Base-by-base conservation (phyloP, 2,329 filamentous ascomycete species). In the Claviceps pazoutovae region DNA sequence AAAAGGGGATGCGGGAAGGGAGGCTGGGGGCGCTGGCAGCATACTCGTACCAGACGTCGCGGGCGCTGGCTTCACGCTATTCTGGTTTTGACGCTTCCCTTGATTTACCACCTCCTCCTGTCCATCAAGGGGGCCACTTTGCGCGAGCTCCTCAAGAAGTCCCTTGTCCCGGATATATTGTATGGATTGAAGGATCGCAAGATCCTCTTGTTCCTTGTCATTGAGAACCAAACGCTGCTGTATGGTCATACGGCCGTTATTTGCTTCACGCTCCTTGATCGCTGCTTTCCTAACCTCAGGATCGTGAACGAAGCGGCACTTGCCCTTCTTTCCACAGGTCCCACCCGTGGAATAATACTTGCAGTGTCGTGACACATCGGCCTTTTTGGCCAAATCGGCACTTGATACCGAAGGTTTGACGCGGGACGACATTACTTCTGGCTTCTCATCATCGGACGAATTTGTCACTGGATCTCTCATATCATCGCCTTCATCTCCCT, bases 241-340 rank as follows among this genome's bases (percentile, higher is more conserved):
- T 51, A 84, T 74, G 4, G 81, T 84, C 66, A 83, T 75, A 49
- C 78, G 76, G 46, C 81, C 81, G 54, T 81, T 79, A 58, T 84
- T 84, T 59, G 74, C 72, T 59, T 81, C 79, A 54, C 80, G 76
- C 62, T 83, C 80, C 60, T 74, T 76, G 48, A 84, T 71, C 53
- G 80, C 80, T 57, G 78, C 78, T 60, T 81, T 78, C 58, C 81
- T 74, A 53, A 82, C 76, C 56, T 76, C 75, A 17, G 75, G 74
- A 62, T 84, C 81, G 64, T 84, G 81, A 56, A 83, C 79, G 68
- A 84, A 84, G 68, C 81, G 81, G 71, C 81, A 84, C 79, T 84
- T 84, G 79, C 79, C 79, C 75, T 83, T 83, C 74, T 84, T 84
- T 50, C 80, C 81, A 67, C 81, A 84, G 53, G 73, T 81, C 55